Evolutionary conservation across 2,329 filamentous ascomycete species (phyloP).

Genomic region (Penicillium sp.): DNA sequence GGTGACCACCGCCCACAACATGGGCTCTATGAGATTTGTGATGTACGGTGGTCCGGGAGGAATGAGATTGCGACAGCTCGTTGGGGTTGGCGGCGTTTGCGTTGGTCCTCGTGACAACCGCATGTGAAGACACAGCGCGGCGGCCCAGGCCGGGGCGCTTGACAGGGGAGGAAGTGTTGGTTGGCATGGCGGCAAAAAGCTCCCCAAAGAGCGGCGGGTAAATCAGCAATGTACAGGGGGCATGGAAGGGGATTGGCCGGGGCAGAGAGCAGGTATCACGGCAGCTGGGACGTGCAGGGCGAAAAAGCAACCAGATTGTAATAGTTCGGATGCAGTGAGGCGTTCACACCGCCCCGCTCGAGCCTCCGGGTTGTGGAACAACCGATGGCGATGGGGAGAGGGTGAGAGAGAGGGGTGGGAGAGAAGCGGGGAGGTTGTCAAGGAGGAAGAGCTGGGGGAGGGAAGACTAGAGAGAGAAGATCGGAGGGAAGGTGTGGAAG

Average conservation of each 20-base stretch:
- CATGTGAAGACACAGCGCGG: conserved; percentile 47
- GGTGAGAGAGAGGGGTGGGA: background rate
- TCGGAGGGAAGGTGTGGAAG: conserved; percentile 11
- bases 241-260: conserved; percentile 35
- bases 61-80: conserved; percentile 39
- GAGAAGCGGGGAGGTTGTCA: conserved; percentile 7
- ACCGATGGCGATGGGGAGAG: conserved; percentile 1
- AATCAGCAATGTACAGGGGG: conserved; percentile 25
- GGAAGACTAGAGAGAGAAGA: conserved; percentile 1
- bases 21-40: conserved; percentile 48
- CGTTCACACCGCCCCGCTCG: conserved; percentile 23
- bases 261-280: conserved; percentile 29
- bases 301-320: conserved; percentile 30
- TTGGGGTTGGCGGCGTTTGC: conserved; percentile 25
- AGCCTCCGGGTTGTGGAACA: conserved; percentile 13
- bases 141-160: conserved; percentile 47
- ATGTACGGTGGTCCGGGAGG: conserved; percentile 38
- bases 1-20: conserved; percentile 47
- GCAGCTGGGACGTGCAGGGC: conserved; percentile 30
- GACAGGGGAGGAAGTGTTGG: conserved; percentile 42
- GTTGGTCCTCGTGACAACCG: conserved; percentile 43
- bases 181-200: conserved; percentile 31
- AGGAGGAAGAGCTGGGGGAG: background rate
- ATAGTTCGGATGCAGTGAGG: conserved; percentile 18
- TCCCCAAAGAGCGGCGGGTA: conserved; percentile 25